These are phyloP conservation scores for Colletotrichum sansevieriae DNA, from an alignment of 2,329 filamentous ascomycete genomes.

Conservation along the genomic window DNA sequence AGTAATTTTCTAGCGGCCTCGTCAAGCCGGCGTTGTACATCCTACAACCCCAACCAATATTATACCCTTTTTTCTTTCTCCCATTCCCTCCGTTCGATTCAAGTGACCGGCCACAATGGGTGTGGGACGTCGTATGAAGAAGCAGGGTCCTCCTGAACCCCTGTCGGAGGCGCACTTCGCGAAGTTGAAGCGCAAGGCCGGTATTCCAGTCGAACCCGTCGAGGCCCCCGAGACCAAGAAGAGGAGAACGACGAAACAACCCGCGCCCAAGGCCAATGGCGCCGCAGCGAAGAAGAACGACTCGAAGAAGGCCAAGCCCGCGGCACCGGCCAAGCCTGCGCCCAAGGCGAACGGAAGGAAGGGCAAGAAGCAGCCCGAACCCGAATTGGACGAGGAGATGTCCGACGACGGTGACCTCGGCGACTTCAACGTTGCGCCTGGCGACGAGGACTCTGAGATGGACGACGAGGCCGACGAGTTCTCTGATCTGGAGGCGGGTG, in stretches of 20 bases:
- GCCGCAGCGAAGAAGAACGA: constrained; percentile 50
- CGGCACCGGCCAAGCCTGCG: constrained; percentile 43
- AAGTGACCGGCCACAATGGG: constrained; percentile 74
- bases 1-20: constrained; percentile 14
- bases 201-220: constrained; percentile 71
- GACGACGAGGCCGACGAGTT: constrained; percentile 60
- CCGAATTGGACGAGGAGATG: constrained; percentile 40
- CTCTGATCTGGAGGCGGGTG: constrained; percentile 56
- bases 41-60: constrained; percentile 6
- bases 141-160: constrained; percentile 88
- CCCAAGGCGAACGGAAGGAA: constrained; percentile 45
- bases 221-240: constrained; percentile 76
- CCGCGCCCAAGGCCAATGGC: constrained; percentile 50
- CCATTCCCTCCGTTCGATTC: constrained; percentile 41
- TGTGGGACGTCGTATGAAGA: constrained; percentile 91
- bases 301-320: constrained; percentile 50
- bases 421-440: constrained; percentile 52
- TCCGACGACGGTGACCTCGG: constrained; percentile 48
- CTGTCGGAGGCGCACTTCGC: constrained; percentile 85
- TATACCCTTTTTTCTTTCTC: constrained; percentile 32
- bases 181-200: constrained; percentile 87
- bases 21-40: constrained; percentile 32
- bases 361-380: constrained; percentile 47
- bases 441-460: constrained; percentile 48
- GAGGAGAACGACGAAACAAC: constrained; percentile 55